Percentiles rank a stretch among this genome's conserved stretches.
Conservation (phyloP, 2,329 filamentous ascomycete species). For the Chaetomium strumarium region DNA sequence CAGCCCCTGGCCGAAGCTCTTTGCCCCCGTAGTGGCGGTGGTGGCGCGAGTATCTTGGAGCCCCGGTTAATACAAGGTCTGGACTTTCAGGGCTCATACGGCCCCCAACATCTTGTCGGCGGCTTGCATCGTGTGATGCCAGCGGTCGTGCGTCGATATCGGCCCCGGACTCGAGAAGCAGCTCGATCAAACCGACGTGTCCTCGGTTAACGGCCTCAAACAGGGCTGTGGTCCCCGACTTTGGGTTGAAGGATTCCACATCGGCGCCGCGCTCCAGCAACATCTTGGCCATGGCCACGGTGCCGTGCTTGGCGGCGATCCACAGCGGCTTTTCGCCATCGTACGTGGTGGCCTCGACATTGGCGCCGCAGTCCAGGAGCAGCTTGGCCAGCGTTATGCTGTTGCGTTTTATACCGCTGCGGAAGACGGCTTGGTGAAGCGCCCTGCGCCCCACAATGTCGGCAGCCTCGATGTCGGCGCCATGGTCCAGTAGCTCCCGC, state of each 20-base stretch:
- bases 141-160: not conserved
- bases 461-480: not conserved
- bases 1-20: too few relatives aligned
- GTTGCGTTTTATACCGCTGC: too few relatives aligned
- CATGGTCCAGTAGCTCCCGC: not conserved
- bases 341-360: not conserved
- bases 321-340: not conserved
- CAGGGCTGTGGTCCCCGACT: not conserved
- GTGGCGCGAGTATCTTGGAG: too few relatives aligned
- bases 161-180: not conserved
- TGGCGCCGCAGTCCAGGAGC: not conserved
- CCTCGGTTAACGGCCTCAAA: not conserved
- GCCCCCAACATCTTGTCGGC: too few relatives aligned
- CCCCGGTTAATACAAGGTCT: too few relatives aligned
- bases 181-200: not conserved
- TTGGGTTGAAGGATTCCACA: not conserved
- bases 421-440: not conserved
- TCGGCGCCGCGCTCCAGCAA: not conserved
- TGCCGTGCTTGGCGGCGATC: not conserved
- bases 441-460: not conserved
- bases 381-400: not conserved
- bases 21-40: too few relatives aligned
- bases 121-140: too few relatives aligned
- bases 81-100: too few relatives aligned
- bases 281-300: not conserved